Conservation (phyloP, 306 rosid species). For the Phaseolus lunatus region DNA sequence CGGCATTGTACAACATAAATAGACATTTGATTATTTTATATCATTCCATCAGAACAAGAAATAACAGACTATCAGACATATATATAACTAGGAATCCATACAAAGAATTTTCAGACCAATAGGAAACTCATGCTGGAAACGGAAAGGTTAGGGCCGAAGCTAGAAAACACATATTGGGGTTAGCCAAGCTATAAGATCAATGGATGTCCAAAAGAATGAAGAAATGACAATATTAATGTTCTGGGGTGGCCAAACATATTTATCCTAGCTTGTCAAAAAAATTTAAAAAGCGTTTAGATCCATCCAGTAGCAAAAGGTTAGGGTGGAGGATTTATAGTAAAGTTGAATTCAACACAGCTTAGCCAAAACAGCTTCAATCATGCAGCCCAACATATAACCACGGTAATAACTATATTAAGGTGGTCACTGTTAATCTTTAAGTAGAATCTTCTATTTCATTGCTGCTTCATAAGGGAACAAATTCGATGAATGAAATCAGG, state of each 20-base stretch:
- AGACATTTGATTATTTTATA: not conserved
- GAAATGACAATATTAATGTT: not conserved
- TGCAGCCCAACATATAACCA: conserved; percentile 21
- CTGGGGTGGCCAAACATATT: no score
- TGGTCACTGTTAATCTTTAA: not conserved
- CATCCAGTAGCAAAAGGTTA: not conserved
- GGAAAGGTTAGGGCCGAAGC: not conserved
- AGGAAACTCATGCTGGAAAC: no score
- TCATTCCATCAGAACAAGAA: not conserved
- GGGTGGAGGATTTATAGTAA: not conserved
- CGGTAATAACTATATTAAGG: conserved; percentile 3
- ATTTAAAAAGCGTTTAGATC: not conserved
- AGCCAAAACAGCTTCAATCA: conserved; percentile 25
- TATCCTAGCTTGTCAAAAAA: no score
- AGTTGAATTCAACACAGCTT: not conserved
- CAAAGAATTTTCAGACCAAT: no score
- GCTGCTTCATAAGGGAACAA: not conserved
- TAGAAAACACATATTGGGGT: not conserved
- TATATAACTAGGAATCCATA: conserved; percentile 1
- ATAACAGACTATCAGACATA: not conserved
- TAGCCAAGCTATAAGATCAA: not conserved
- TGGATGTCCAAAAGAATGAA: not conserved
- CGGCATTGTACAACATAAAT: conserved; percentile 1
- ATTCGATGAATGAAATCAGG: conserved; percentile 15
- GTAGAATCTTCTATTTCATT: not conserved